Evolutionary conservation across 352 stramenopile genomes (phyloP).

Genomic region (Lagenidium giganteum): DNA sequence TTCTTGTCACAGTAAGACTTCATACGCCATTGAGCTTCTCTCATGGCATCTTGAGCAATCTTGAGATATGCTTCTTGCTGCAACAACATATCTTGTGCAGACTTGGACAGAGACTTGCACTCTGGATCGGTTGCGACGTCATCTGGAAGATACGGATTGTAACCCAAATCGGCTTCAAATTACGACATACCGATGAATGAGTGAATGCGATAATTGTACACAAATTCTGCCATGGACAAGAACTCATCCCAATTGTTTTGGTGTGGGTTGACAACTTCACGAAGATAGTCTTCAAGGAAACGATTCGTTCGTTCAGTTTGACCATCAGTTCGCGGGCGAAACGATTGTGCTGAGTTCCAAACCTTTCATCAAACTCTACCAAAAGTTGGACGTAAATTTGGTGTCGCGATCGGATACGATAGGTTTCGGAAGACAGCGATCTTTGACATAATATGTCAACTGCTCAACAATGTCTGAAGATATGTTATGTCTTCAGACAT

Average conservation of each 20-base stretch:
- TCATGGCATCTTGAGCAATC: no score
- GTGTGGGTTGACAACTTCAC: neutral
- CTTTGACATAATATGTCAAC: neutral
- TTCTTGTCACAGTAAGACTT: constrained; percentile 5
- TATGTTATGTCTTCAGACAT: no score
- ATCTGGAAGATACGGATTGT: neutral
- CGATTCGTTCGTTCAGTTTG: constrained; percentile 7
- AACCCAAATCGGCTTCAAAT: constrained; percentile 7
- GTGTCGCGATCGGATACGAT: constrained; percentile 9
- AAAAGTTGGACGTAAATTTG: constrained; percentile 4
- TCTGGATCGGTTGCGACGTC: no score
- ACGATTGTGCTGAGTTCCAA: constrained; percentile 1
- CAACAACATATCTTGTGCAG: no score
- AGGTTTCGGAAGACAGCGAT: constrained; percentile 3
- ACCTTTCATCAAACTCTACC: neutral
- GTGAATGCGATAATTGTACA: constrained; percentile 7
- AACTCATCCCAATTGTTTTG: constrained; percentile 10
- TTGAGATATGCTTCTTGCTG: no score
- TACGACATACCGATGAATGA: constrained; percentile 4
- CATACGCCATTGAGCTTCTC: neutral
- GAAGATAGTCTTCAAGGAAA: constrained; percentile 3
- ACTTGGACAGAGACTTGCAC: no score
- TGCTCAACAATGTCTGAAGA: no score
- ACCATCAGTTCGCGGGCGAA: constrained; percentile 7
- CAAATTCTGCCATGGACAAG: constrained; percentile 11